Conservation (phyloP, 352 stramenopile genomes). For the Pythium sukuiense region DNA sequence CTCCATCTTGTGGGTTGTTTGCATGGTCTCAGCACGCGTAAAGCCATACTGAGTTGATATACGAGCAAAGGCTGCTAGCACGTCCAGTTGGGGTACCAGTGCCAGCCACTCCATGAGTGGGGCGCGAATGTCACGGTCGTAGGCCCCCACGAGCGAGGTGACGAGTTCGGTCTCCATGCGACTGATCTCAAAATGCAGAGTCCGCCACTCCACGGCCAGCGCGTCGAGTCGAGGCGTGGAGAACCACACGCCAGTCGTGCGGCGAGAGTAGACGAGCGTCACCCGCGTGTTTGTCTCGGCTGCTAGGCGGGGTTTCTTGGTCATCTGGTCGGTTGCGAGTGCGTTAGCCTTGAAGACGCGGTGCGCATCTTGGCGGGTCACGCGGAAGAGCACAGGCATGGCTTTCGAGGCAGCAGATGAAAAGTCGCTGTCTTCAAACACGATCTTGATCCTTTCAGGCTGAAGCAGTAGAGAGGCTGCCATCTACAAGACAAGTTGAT, state of each 20-base stretch:
- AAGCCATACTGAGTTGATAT: constrained; percentile 37
- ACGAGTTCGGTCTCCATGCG: constrained; percentile 29
- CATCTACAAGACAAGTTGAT: constrained; percentile 19
- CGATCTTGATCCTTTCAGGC: constrained; percentile 33
- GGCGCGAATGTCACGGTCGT: background rate
- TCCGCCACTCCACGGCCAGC: constrained; percentile 37
- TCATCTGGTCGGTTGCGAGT: background rate
- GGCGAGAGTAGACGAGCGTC: constrained; percentile 41
- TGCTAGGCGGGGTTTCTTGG: background rate
- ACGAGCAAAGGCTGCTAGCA: constrained; percentile 38
- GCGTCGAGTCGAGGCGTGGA: constrained; percentile 34
- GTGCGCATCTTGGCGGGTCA: constrained; percentile 45
- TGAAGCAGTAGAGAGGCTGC: constrained; percentile 32
- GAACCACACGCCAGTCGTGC: constrained; percentile 47
- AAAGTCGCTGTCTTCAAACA: constrained; percentile 40
- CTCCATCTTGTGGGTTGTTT: background rate
- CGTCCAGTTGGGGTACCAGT: constrained; percentile 34
- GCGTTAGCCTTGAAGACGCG: constrained; percentile 36
- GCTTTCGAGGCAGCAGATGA: background rate
- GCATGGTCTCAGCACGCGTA: constrained; percentile 18
- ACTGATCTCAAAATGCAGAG: constrained; percentile 27
- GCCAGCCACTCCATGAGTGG: constrained; percentile 7
- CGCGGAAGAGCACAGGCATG: constrained; percentile 35
- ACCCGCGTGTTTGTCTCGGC: background rate
- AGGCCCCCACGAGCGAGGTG: constrained; percentile 8